Percentiles rank a stretch among this genome's conserved stretches.
These are phyloP conservation scores for Neurospora tetraspora DNA, from an alignment of 495 filamentous ascomycete species.

Conservation along the genomic window DNA sequence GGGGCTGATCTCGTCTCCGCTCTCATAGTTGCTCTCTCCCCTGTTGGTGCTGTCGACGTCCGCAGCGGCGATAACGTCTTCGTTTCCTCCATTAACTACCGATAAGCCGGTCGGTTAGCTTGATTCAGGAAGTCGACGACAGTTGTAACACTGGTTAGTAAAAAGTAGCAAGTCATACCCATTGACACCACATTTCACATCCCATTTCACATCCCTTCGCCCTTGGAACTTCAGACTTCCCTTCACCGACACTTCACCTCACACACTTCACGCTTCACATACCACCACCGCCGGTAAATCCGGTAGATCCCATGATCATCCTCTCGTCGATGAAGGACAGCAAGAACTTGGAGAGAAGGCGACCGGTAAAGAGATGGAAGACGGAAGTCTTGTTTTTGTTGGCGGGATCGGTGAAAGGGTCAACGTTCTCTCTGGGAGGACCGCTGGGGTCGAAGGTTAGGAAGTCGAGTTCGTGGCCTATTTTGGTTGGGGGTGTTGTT, in stretches of 20 bases:
- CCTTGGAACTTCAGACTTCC: neutral
- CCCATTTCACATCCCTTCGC: neutral
- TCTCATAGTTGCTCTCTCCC: neutral
- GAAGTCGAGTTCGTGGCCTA: slow-evolving; percentile 38
- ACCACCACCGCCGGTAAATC: neutral
- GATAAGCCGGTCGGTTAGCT: neutral
- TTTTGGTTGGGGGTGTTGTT: slow-evolving; percentile 10
- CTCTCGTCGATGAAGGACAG: slow-evolving; percentile 38
- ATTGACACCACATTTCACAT: neutral
- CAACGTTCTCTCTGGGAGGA: slow-evolving; percentile 30
- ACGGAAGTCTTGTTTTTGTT: neutral
- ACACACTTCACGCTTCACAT: neutral
- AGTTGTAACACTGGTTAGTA: neutral
- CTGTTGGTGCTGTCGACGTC: neutral
- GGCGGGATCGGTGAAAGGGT: neutral
- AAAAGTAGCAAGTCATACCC: neutral
- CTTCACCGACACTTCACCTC: neutral
- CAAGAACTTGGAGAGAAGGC: slow-evolving; percentile 39
- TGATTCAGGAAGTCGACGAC: neutral
- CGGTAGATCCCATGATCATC: neutral
- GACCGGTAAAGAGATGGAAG: slow-evolving; percentile 28
- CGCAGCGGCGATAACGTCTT: neutral
- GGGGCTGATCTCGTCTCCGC: neutral
- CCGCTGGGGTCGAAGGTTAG: slow-evolving; percentile 35
- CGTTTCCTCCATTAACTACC: neutral